Evolutionary conservation across 2,329 filamentous ascomycete species (phyloP), one percentile per base, ranked within the genome.

Genomic region (Pseudogymnoascus sp.): DNA sequence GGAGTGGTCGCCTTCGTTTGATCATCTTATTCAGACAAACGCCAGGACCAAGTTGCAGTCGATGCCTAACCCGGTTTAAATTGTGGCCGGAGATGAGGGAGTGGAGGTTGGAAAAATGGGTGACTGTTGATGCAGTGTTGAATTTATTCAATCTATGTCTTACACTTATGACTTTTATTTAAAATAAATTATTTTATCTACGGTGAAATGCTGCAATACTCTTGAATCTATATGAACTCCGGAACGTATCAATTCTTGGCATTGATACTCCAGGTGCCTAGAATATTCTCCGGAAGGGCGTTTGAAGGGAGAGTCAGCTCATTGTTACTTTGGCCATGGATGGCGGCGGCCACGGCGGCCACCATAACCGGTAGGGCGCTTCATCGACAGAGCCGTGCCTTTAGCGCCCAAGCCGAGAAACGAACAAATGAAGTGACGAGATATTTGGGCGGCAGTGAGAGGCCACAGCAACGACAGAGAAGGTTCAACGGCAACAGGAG

Each of bases 1-100:
- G 18, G 59, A 61, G 43, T 58, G 25, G 36, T 43, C 41, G 35
- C 41, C 41, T 20, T 61, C 59, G 25, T 61, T 61, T 14, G 59
- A 61, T 15, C 59, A 61, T 15, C 33, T 61, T 20, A 61, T 61
- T 11, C 15, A 20, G 59, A 8, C 33, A 15, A 61, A 28, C 22
- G 30, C 8, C 25, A 50, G 15, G 22, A 15, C n/a, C 4, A 50
- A 50, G 25, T 14, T 25, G 22, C 14, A 50, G 43, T n/a, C 15
- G 14, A 50, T 50, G 43, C 43, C 43, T 15, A 50, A 50, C 43
- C 43, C 43, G 43, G 30, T 50, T 50, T 50, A 50, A 30, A 12
- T 50, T 11, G 43, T 15, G n/a, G 22, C 4, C 28, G 14, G 14
- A 4, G 25, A 30, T 43, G 18, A 43, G 7, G 11, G 3, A 7